Conservation (phyloP, 192 early-diverging fungal species). For the Coemansia javaensis region DNA sequence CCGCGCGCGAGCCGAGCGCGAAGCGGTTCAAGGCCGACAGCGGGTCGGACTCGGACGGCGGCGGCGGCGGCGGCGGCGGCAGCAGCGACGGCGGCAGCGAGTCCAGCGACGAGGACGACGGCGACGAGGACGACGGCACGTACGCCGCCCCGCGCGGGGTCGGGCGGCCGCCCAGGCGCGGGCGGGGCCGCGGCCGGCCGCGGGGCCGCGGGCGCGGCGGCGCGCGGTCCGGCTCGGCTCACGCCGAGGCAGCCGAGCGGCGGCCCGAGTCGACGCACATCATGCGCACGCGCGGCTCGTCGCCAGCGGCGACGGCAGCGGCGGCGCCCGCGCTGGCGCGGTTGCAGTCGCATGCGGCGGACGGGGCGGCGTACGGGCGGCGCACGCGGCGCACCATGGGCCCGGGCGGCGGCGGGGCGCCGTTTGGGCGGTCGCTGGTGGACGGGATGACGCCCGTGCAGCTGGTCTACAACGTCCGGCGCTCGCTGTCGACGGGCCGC, state of each 20-base stretch:
- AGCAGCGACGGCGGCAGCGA: slow-evolving; percentile 3
- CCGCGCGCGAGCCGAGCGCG: not conserved
- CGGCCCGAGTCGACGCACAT: not conserved
- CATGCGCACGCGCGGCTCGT: not conserved
- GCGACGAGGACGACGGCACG: slow-evolving; percentile 5
- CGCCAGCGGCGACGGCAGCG: not conserved
- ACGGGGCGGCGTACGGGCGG: not conserved
- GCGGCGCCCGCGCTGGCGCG: not conserved
- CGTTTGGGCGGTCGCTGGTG: slow-evolving; percentile 16
- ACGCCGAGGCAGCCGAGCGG: slow-evolving; percentile 1
- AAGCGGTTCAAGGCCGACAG: slow-evolving; percentile 6
- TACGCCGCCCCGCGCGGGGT: not conserved
- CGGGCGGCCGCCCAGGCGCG: slow-evolving; percentile 12
- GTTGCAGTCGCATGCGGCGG: not conserved
- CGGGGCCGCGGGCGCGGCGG: not conserved
- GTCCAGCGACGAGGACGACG: slow-evolving; percentile 10
- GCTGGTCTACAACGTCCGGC: slow-evolving; percentile 16
- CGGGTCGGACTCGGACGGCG: not conserved
- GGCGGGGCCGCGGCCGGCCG: slow-evolving; percentile 4
- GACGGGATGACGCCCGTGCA: slow-evolving; percentile 8
- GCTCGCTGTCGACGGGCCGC: slow-evolving; percentile 10
- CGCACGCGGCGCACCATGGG: not conserved
- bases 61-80: not conserved
- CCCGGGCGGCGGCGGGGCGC: too few relatives aligned
- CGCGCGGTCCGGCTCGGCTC: too few relatives aligned